A percentile compares a stretch with the other conserved stretches of the same genome.
Evolutionary conservation across 768 basidiomycete species (phyloP).

Genomic region (Serendipita vermifera): DNA sequence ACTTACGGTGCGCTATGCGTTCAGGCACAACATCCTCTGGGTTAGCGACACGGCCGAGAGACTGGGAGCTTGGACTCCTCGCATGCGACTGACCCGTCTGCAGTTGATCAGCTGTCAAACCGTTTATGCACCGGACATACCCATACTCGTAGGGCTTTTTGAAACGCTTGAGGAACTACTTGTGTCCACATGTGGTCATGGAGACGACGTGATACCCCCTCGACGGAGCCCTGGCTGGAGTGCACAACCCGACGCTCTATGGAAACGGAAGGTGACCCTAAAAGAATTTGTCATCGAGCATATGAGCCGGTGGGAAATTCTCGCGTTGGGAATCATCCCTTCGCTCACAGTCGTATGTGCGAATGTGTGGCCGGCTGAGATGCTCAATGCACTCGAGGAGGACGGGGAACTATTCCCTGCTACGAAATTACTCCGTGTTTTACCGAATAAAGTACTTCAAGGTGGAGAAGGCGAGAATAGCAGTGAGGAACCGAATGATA

Average conservation of each 20-base stretch:
- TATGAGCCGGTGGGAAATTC: constrained; percentile 1
- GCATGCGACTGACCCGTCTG: neutral
- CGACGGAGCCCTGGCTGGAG: neutral
- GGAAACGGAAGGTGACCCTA: neutral
- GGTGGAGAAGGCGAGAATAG: too few species aligned
- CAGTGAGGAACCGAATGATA: too few species aligned
- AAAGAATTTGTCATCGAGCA: neutral
- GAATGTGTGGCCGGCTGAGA: neutral
- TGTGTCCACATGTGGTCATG: neutral
- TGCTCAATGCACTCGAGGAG: neutral
- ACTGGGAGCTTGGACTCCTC: too few species aligned
- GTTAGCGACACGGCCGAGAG: too few species aligned
- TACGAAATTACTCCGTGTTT: neutral
- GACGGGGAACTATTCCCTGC: neutral
- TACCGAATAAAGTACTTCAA: too few species aligned
- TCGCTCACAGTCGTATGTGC: neutral
- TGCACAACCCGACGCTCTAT: neutral
- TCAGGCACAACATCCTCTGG: too few species aligned
- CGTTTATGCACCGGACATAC: neutral
- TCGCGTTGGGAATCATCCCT: neutral
- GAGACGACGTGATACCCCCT: neutral
- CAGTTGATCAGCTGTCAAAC: constrained; percentile 3
- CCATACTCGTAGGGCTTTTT: neutral
- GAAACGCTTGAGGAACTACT: neutral
- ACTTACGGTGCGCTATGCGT: too few species aligned